Conservation (phyloP, 2,329 filamentous ascomycete species). For the Biscogniauxia sp. region DNA sequence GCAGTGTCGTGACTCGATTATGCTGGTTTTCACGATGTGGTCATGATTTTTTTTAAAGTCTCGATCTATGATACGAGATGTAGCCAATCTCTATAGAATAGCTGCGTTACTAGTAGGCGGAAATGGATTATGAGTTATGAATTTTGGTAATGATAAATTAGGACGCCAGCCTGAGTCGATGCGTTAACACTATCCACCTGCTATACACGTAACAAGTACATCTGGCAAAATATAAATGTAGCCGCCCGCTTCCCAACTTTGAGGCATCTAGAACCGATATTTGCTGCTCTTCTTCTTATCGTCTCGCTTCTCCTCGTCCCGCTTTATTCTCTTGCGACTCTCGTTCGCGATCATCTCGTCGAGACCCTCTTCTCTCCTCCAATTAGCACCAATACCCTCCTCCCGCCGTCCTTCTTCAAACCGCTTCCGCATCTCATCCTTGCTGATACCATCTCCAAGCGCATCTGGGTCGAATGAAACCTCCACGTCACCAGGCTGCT, state of each 20-base stretch:
- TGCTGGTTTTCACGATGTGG: neutral
- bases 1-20: no score
- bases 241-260: neutral
- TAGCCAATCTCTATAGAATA: neutral
- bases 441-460: slow-evolving; percentile 72
- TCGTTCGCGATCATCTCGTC: slow-evolving; percentile 96
- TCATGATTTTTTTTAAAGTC: neutral
- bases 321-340: slow-evolving; percentile 84
- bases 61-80: no score
- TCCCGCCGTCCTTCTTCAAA: slow-evolving; percentile 72
- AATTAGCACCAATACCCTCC: slow-evolving; percentile 66
- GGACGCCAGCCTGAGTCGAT: neutral
- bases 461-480: slow-evolving; percentile 86
- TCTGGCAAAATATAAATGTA: slow-evolving; percentile 5
- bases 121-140: neutral
- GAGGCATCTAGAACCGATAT: slow-evolving; percentile 43
- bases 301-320: slow-evolving; percentile 74
- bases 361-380: slow-evolving; percentile 80
- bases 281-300: slow-evolving; percentile 53
- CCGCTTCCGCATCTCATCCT: slow-evolving; percentile 75
- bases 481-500: slow-evolving; percentile 95
- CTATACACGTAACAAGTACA: slow-evolving; percentile 15
- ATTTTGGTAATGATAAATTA: neutral
- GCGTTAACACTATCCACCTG: slow-evolving; percentile 1
- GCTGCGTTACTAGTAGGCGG: neutral